Base-by-base conservation (phyloP, 2,329 filamentous ascomycete genomes). In the Stagonosporopsis chrysanthemi region DNA sequence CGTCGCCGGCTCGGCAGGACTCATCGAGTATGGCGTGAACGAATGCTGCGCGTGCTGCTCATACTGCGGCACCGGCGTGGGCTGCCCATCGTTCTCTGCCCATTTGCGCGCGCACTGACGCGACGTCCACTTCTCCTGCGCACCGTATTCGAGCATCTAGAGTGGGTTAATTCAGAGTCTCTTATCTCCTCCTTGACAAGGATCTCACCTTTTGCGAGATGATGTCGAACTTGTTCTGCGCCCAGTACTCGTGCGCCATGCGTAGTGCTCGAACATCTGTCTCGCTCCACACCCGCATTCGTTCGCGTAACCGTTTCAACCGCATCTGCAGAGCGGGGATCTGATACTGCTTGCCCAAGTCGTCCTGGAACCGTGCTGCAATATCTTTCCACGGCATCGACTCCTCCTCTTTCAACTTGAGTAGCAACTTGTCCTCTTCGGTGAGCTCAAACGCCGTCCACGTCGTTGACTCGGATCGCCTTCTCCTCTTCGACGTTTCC, bases 311-410 rank as follows among this genome's bases (percentile, higher is more conserved):
- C 35, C 82, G 75, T 67, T 83, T 83, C 62, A 82, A 78, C 19
- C 81, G 80, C 82, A 84, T 84, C 64, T 84, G 82, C 29, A 84
- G 71, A 7, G 82, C 81, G 4, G 82, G 80, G 45, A 83, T 80
- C 60, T 83, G 79, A 59, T 81, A 80, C 4, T 70, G 75, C 64
- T 82, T 80, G 53, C 80, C 80, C 26, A 80, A 72, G 28, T 83
- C 80, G 12, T 75, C 76, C 52, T 80, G 75, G 68, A 84, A 83
- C 22, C 79, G 79, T 6, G 76, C 74, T 8, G 80, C 80, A 56
- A 84, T 84, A 55, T 83, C 82, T 65, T 84, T 84, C 82, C 82
- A 84, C 0, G 82, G 79, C 52, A 84, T 77, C 29, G 73, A 77
- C 52, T 84, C 81, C 45, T 83, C 80, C 56, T 84, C 81, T 55